phyloP scores from a whole-genome alignment of 2,329 filamentous ascomycete genomes.

The Epicoccum nigrum region DNA sequence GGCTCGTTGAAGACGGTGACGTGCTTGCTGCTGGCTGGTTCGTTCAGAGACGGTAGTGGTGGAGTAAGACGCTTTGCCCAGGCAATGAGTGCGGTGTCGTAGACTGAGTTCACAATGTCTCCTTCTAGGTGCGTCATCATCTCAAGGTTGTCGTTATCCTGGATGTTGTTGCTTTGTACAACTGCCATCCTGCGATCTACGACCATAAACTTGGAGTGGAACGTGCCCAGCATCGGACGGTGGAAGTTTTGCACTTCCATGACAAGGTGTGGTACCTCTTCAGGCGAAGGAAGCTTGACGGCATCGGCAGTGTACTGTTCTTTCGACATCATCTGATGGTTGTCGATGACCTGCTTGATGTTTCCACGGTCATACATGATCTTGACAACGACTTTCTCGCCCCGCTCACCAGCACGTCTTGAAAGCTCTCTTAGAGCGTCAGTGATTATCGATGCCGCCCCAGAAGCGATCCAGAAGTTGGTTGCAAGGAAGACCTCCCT shows the following conservation, averaged over 20 bases:
- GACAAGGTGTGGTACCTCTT: constrained; percentile 74
- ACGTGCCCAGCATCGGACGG: constrained; percentile 71
- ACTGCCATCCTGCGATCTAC: constrained; percentile 74
- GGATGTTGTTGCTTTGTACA: constrained; percentile 79
- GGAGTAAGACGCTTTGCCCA: constrained; percentile 71
- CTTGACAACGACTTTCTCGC: constrained; percentile 68
- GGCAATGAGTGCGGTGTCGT: constrained; percentile 74
- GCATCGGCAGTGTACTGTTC: constrained; percentile 61
- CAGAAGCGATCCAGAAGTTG: constrained; percentile 75
- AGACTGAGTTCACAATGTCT: constrained; percentile 75
- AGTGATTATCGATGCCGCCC: constrained; percentile 70
- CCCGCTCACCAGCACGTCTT: constrained; percentile 63
- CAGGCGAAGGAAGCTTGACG: constrained; percentile 65
- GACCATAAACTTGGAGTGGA: constrained; percentile 79
- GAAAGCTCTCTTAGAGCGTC: constrained; percentile 74
- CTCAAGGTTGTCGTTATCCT: constrained; percentile 79
- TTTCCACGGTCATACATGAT: constrained; percentile 77
- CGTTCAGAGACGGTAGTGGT: constrained; percentile 61
- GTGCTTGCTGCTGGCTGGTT: constrained; percentile 51
- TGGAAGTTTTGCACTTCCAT: constrained; percentile 77
- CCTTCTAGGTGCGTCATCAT: constrained; percentile 81
- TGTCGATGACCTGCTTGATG: constrained; percentile 67
- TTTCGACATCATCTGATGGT: constrained; percentile 66
- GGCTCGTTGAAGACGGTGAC: neutral
- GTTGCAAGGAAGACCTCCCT: constrained; percentile 76